Evolutionary conservation across 1,284 basidiomycete species (phyloP), one percentile per base, ranked within the genome.

Genomic region (Fomitopsis palustris): DNA sequence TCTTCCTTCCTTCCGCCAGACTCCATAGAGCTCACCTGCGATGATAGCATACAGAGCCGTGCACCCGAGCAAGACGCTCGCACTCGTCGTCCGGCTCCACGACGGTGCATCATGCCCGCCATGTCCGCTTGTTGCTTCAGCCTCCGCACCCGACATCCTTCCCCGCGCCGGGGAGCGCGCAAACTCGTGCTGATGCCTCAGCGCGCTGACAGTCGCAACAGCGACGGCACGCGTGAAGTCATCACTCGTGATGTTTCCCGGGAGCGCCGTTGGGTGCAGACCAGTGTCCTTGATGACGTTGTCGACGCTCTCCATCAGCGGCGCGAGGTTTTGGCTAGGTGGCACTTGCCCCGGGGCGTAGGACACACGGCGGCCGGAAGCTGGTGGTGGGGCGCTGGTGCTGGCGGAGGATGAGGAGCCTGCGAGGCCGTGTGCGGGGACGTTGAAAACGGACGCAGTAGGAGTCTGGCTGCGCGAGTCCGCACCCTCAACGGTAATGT

Each of bases 41-140:
- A 99, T 99, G 61, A 95, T 75, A 23, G 97, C 97, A 77, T 98
- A 99, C 19, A 99, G 77, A 2, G 92, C 86, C 0, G 97, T 99
- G 70, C 97, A 99, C 1, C 75, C 82, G 60, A 98, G 76, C 59
- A 98, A 71, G 1, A 98, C 95, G 60, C 88, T 95, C 1, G 93
- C 90, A 73, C 92, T 95, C 12, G 88, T 88, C 12, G 79, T 82
- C 54, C 95, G 80, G 67, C 93, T 97, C 95, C 95, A 98, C 52
- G 93, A 94, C 0, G 97, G 97, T 7, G 90, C 96, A 68, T 99
- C 96, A 70, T 99, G 97, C 0, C 93, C 96, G 27, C 87, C 87
- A 70, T 90, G 85, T 10, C 81, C 88, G 23, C 79, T 78, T 43
- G 66, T 80, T 41, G 72, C 82, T 23, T 80, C 78, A 29, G 79